A percentile compares a stretch with the other conserved stretches of the same genome.
phyloP scores from a whole-genome alignment of 257 asterid species.

The Nicotiana obtusifolia region DNA sequence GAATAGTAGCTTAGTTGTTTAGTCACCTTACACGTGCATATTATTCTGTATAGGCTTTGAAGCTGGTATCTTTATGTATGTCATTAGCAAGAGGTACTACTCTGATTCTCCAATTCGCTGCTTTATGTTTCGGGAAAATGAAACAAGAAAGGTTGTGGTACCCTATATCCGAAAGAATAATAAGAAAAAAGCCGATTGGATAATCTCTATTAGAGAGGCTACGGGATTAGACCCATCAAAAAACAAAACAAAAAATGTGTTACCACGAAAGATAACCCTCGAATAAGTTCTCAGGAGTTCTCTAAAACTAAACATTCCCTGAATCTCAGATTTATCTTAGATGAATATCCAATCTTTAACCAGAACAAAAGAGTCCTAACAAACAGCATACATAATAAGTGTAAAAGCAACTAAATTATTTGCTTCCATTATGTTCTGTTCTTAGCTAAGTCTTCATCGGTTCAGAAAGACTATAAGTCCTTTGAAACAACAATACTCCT shows the following conservation, averaged over 20 bases:
- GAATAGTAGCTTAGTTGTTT: background rate
- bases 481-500: background rate
- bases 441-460: background rate
- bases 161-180: background rate
- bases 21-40: background rate
- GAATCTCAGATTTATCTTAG: background rate
- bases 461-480: background rate
- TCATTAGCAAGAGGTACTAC: background rate
- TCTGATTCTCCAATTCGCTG: background rate
- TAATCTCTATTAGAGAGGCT: background rate
- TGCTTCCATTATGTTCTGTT: background rate
- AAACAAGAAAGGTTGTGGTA: background rate
- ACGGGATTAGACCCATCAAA: background rate
- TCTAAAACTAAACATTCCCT: background rate
- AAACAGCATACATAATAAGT: background rate
- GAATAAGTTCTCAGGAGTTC: background rate
- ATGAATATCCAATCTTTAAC: background rate
- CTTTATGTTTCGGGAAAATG: background rate
- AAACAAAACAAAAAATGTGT: background rate
- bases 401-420: background rate
- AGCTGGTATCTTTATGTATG: background rate
- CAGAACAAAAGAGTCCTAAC: background rate
- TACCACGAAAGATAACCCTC: background rate
- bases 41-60: slow-evolving; percentile 7
- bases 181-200: background rate